A percentile compares a stretch with the other conserved stretches of the same genome.
Evolutionary conservation across 2,329 filamentous ascomycete species (phyloP).

Genomic region (Beauveria caledonica): DNA sequence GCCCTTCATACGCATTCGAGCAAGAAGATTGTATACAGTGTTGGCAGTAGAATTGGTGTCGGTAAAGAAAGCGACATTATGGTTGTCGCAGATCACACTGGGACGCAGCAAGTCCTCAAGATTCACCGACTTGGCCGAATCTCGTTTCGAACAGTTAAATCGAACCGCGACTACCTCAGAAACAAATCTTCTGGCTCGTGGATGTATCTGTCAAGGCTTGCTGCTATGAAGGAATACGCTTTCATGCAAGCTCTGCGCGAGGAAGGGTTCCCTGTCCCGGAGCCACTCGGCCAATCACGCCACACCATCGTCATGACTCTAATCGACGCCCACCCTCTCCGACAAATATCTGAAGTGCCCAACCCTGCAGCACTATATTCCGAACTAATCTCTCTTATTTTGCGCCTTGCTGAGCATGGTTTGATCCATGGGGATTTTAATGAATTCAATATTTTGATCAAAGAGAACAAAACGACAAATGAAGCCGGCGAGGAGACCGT

Average conservation of each 20-base stretch:
- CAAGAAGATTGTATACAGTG: conserved; percentile 74
- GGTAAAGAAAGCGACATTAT: conserved; percentile 98
- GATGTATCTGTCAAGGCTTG: conserved; percentile 95
- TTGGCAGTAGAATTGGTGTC: conserved; percentile 89
- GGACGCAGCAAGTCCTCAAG: conserved; percentile 77
- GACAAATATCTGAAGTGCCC: conserved; percentile 77
- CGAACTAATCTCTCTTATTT: conserved; percentile 81
- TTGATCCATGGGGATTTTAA: conserved; percentile 98
- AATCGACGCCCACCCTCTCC: conserved; percentile 83
- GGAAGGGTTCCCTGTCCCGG: conserved; percentile 83
- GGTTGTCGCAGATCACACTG: conserved; percentile 74
- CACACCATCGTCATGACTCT: conserved; percentile 96
- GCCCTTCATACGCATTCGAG: conserved; percentile 84
- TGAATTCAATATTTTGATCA: conserved; percentile 96
- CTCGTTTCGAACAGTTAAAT: conserved; percentile 92
- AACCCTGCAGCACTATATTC: conserved; percentile 80
- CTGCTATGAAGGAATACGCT: conserved; percentile 87
- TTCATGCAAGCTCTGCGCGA: conserved; percentile 84
- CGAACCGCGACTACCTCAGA: conserved; percentile 89
- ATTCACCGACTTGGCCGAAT: conserved; percentile 94
- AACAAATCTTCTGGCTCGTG: conserved; percentile 74
- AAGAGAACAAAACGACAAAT: conserved; percentile 51
- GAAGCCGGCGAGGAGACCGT: conserved; percentile 36
- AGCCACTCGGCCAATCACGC: conserved; percentile 79
- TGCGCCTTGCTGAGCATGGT: conserved; percentile 75